Evolutionary conservation across 495 filamentous ascomycete species (phyloP), one percentile per base, ranked within the genome.

Genomic region (Tricharina praecox): DNA sequence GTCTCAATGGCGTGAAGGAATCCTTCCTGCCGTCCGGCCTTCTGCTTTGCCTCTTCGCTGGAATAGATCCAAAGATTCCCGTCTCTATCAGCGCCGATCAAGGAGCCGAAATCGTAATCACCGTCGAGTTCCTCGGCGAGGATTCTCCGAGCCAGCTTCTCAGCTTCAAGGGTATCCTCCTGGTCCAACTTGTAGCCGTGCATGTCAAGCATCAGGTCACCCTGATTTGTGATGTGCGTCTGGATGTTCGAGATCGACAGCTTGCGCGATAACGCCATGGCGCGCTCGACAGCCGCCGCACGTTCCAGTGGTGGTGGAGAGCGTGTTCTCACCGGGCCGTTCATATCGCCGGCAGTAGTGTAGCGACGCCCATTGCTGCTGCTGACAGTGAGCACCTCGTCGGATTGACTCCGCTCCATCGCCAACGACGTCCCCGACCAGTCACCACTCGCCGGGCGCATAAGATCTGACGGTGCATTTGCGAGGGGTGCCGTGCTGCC

Each of bases 41-140:
- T 68, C 56, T 86, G 82, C 57, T 95, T 96, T 20, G 92, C 85
- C 55, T 95, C 92, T 60, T 94, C 85, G 53, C 85, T 94, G 62
- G 83, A 90, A 64, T 96, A 99, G 46, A 96, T 96, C 92, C 90
- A 96, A 8, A 99, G 68, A 58, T 99, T 96, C 3, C 90, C 90
- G 39, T 87, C 77, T 55, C 92, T 85, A 58, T 99, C 90, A 20
- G 85, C 85, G 5, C 85, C 88, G 60, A 99, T 93, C 4, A 99
- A 70, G 21, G 90, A 79, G 23, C 88, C 88, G 56, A 99, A 88
- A 60, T 99, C 92, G 61, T 95, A 93, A 54, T 84, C 81, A 13
- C 87, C 90, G 61, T 95, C 83, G 18, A 96, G 66, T 62, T 96
- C 92, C 58, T 96, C 86, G 0, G 83, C 73, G n/a, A 96, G 73